phyloP scores from a whole-genome alignment of 805 yeast genomes.

The Wickerhamomyces canadensis region DNA sequence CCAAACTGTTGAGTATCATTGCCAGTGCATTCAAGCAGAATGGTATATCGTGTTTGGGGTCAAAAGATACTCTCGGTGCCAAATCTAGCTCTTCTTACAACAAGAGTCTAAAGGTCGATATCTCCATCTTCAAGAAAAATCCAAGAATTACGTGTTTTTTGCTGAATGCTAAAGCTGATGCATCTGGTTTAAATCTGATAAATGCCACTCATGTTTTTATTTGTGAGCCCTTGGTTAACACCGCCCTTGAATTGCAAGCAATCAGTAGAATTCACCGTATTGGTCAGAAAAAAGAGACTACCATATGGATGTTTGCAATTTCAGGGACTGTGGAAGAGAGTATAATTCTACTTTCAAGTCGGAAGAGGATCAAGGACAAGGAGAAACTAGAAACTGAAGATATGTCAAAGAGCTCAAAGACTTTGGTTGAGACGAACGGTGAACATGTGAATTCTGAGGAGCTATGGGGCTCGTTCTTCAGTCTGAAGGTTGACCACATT shows the following conservation, averaged over 20 bases:
- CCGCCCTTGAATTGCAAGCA: slow-evolving; percentile 86
- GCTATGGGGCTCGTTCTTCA: slow-evolving; percentile 58
- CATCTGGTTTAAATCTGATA: slow-evolving; percentile 84
- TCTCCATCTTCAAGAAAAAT: slow-evolving; percentile 56
- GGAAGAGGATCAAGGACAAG: slow-evolving; percentile 41
- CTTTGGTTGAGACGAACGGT: slow-evolving; percentile 45
- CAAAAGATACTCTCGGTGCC: slow-evolving; percentile 23
- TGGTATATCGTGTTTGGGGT: slow-evolving; percentile 51
- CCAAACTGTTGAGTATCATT: slow-evolving; percentile 61
- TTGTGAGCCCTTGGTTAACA: slow-evolving; percentile 88
- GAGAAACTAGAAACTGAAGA: slow-evolving; percentile 48
- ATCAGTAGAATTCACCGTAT: slow-evolving; percentile 88
- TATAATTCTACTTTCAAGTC: slow-evolving; percentile 63
- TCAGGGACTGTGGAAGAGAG: slow-evolving; percentile 85
- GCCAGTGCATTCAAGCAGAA: slow-evolving; percentile 60
- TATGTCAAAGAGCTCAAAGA: slow-evolving; percentile 44
- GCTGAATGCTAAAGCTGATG: slow-evolving; percentile 78
- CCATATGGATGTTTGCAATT: slow-evolving; percentile 89
- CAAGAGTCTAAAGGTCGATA: slow-evolving; percentile 25
- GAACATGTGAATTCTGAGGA: slow-evolving; percentile 55
- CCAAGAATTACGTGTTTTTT: slow-evolving; percentile 74
- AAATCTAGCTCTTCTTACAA: no score
- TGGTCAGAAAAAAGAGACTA: slow-evolving; percentile 78
- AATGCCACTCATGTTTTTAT: slow-evolving; percentile 91
- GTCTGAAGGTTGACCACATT: slow-evolving; percentile 12